These are phyloP conservation scores for Trypanosoma boissoni DNA, from an alignment of 208 protist genomes.

Conservation along the genomic window DNA sequence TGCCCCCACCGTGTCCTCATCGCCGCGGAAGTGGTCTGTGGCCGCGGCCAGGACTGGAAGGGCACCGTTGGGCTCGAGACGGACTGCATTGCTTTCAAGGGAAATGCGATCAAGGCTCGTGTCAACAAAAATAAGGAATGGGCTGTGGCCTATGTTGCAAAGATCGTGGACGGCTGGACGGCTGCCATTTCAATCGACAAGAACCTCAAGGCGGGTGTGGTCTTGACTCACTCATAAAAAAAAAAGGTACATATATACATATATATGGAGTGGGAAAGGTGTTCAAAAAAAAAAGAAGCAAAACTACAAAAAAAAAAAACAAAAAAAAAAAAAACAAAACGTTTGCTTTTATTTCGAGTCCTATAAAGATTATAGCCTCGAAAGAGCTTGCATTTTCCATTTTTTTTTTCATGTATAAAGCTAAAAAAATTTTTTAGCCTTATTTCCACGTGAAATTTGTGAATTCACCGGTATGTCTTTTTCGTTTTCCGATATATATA, in stretches of 20 bases:
- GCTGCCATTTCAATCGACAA: constrained; percentile 45
- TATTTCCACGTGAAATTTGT: too few species aligned
- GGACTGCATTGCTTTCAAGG: constrained; percentile 36
- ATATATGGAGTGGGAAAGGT: too few species aligned
- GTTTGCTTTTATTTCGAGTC: constrained; percentile 9
- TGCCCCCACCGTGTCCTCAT: background rate
- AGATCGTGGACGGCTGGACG: constrained; percentile 52
- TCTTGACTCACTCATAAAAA: constrained; percentile 52
- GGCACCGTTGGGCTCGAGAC: constrained; percentile 37
- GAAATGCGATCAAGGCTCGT: constrained; percentile 54
- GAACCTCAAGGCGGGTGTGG: constrained; percentile 47
- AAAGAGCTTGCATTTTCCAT: too few species aligned
- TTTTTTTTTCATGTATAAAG: too few species aligned
- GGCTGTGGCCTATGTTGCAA: constrained; percentile 47
- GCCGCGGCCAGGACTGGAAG: constrained; percentile 16
- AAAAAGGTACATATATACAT: background rate
- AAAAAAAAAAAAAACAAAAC: constrained; percentile 1
- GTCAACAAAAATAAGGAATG: constrained; percentile 46
- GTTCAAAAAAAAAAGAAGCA: background rate
- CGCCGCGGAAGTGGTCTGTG: constrained; percentile 31
- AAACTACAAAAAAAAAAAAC: constrained; percentile 8
- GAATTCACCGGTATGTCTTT: too few species aligned
- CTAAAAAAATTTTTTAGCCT: too few species aligned
- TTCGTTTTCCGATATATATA: too few species aligned
- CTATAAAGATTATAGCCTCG: constrained; percentile 3